These are phyloP conservation scores for Saturnispora diversa DNA, from an alignment of 805 yeast species.

Conservation along the genomic window DNA sequence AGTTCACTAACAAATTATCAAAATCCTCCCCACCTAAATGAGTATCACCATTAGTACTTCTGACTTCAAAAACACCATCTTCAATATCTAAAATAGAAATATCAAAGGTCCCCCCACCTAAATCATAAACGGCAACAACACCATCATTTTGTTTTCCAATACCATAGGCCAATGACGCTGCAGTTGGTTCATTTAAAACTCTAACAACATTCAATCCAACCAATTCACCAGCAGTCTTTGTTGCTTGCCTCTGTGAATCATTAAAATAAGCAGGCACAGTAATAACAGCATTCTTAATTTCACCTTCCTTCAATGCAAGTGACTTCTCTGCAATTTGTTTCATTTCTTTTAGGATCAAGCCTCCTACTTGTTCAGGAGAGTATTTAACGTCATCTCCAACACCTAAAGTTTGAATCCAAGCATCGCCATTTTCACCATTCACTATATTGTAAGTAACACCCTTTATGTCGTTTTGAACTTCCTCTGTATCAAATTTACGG, in stretches of 20 bases:
- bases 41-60: constrained; percentile 91
- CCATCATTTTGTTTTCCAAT: constrained; percentile 63
- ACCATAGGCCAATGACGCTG: constrained; percentile 90
- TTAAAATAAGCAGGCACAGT: constrained; percentile 87
- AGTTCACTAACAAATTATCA: constrained; percentile 74
- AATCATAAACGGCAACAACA: constrained; percentile 85
- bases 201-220: constrained; percentile 83
- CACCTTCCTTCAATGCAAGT: constrained; percentile 45
- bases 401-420: constrained; percentile 75
- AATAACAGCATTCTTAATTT: constrained; percentile 80
- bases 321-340: constrained; percentile 87
- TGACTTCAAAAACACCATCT: constrained; percentile 94
- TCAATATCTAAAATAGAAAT: constrained; percentile 91
- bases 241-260: constrained; percentile 85
- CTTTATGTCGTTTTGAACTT: constrained; percentile 82
- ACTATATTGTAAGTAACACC: constrained; percentile 88
- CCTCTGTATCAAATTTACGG: constrained; percentile 80
- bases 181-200: constrained; percentile 84
- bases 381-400: constrained; percentile 60
- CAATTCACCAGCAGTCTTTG: constrained; percentile 92
- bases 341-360: constrained; percentile 87
- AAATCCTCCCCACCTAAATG: constrained; percentile 89
- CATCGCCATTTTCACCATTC: constrained; percentile 84
- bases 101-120: constrained; percentile 98
- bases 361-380: constrained; percentile 95